A percentile compares a stretch with the other conserved stretches of the same genome.
These are phyloP conservation scores for Cyberlindnera xishuangbannaensis DNA, from an alignment of 805 yeast species.

Conservation along the genomic window DNA sequence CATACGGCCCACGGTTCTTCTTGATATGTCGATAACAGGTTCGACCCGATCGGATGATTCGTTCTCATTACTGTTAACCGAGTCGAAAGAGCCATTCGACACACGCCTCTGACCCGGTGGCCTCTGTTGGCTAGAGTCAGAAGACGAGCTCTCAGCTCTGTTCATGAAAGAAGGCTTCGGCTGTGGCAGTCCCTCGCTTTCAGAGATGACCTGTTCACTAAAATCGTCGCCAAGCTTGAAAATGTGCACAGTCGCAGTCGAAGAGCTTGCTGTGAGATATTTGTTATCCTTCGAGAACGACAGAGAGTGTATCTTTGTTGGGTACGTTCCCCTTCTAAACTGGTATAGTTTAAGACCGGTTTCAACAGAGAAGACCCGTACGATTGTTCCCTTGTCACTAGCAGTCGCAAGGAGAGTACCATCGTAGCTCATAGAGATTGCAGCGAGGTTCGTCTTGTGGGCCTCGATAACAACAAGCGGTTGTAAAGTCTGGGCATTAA, in stretches of 20 bases:
- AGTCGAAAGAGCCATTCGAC: conserved; percentile 24
- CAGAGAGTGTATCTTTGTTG: conserved; percentile 72
- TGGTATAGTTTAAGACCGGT: conserved; percentile 61
- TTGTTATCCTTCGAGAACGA: conserved; percentile 66
- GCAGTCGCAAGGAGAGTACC: conserved; percentile 69
- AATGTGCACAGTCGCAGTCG: conserved; percentile 90
- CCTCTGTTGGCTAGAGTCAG: conserved; percentile 13
- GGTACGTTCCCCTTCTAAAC: conserved; percentile 78
- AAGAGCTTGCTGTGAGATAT: conserved; percentile 75
- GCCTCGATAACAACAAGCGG: conserved; percentile 69
- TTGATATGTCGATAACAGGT: conserved; percentile 64
- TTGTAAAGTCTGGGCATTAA: conserved; percentile 53
- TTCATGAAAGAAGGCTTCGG: conserved; percentile 10
- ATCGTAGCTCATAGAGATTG: conserved; percentile 55
- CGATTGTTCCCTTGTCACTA: conserved; percentile 72
- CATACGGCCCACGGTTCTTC: conserved; percentile 70
- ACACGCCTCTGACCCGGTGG: conserved; percentile 14
- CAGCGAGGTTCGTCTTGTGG: conserved; percentile 64
- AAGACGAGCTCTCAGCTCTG: conserved; percentile 20
- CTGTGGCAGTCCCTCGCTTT: conserved; percentile 2
- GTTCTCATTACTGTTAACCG: conserved; percentile 16
- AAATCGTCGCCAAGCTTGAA: conserved; percentile 53
- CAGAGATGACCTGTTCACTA: conserved; percentile 9
- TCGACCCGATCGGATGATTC: too few relatives aligned
- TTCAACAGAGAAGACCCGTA: conserved; percentile 59